These are phyloP conservation scores for Xylaria acuta DNA, from an alignment of 495 filamentous ascomycete species.

Conservation along the genomic window DNA sequence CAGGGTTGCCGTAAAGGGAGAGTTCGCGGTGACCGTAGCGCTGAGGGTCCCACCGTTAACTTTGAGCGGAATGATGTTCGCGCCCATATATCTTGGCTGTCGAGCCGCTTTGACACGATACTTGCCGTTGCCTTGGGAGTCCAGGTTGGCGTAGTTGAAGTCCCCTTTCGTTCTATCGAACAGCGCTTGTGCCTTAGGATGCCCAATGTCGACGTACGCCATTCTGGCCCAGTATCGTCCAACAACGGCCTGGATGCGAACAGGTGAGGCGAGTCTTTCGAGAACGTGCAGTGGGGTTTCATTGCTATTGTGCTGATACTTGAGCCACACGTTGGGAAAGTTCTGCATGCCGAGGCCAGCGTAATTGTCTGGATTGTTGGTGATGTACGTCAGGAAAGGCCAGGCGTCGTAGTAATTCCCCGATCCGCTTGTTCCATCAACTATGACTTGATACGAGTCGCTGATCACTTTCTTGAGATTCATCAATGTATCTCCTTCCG, in stretches of 20 bases:
- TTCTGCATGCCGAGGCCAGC: slow-evolving; percentile 44
- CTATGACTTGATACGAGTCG: slow-evolving; percentile 52
- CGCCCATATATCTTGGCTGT: slow-evolving; percentile 52
- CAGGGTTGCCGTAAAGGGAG: slow-evolving; percentile 43
- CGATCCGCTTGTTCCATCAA: slow-evolving; percentile 46
- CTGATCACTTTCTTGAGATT: slow-evolving; percentile 51
- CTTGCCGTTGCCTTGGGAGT: slow-evolving; percentile 42
- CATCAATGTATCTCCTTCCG: slow-evolving; percentile 46
- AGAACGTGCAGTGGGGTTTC: slow-evolving; percentile 53
- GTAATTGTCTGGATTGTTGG: slow-evolving; percentile 51
- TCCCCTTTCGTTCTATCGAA: slow-evolving; percentile 40
- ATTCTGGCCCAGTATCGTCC: slow-evolving; percentile 55
- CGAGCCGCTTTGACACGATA: slow-evolving; percentile 50
- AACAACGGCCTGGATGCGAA: slow-evolving; percentile 47
- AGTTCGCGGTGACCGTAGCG: slow-evolving; percentile 35
- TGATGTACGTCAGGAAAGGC: slow-evolving; percentile 51
- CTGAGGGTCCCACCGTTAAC: not conserved
- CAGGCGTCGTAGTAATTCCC: slow-evolving; percentile 48
- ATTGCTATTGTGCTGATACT: slow-evolving; percentile 51
- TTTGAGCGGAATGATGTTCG: slow-evolving; percentile 50
- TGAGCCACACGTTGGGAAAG: slow-evolving; percentile 48
- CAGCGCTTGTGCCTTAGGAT: slow-evolving; percentile 44
- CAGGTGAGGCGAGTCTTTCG: slow-evolving; percentile 39
- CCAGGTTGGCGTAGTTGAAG: slow-evolving; percentile 51
- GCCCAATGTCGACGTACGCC: slow-evolving; percentile 54